Conservation (phyloP, 768 basidiomycete species). For the Pleurotus ostreatus region DNA sequence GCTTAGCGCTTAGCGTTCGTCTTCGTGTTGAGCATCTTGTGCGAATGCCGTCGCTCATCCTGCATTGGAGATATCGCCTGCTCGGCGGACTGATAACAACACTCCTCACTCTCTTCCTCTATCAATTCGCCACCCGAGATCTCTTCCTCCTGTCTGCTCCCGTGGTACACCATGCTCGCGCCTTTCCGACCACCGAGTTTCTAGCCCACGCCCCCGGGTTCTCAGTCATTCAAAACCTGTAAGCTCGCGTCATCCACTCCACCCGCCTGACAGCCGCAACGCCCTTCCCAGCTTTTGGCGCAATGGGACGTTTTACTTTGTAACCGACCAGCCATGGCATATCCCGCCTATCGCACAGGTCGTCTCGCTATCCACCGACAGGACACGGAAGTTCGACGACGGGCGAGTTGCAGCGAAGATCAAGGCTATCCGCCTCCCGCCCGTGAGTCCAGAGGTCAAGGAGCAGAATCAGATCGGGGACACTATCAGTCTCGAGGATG, state of each 20-base stretch:
- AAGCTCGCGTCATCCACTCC: neutral
- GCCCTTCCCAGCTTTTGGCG: neutral
- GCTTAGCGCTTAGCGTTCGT: no score
- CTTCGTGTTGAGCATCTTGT: no score
- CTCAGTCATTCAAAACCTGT: slow-evolving; percentile 2
- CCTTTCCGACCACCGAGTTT: neutral
- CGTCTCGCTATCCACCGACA: neutral
- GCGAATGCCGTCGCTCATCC: no score
- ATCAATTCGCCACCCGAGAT: no score
- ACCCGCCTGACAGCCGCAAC: neutral
- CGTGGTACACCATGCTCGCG: neutral
- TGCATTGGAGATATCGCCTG: no score
- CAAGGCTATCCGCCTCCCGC: neutral
- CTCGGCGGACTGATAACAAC: no score
- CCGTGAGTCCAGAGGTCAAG: slow-evolving; percentile 2
- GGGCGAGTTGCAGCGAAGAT: neutral
- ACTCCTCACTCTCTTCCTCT: no score
- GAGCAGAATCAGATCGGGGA: slow-evolving; percentile 2
- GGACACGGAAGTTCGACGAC: neutral
- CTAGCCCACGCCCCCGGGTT: slow-evolving; percentile 1
- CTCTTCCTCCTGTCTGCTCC: no score
- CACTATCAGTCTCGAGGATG: slow-evolving; percentile 1
- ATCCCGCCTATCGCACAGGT: neutral
- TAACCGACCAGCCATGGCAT: slow-evolving; percentile 4
- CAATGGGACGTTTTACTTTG: neutral